These are phyloP conservation scores for Curvularia spicifera DNA, from an alignment of 2,329 filamentous ascomycete species.

Conservation along the genomic window DNA sequence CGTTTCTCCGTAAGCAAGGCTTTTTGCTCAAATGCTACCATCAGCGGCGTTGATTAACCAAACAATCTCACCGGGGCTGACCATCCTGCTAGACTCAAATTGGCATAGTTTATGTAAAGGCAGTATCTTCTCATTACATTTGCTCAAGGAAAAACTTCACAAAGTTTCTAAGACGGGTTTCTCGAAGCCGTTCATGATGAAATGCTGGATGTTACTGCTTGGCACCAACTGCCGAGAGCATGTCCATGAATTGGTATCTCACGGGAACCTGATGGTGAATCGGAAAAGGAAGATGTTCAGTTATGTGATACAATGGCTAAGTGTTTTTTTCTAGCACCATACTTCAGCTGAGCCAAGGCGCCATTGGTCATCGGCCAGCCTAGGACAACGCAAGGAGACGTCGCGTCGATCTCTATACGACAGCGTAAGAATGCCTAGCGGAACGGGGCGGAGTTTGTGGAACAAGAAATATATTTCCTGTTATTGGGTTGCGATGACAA, in stretches of 20 bases:
- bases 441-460: slow-evolving; percentile 5
- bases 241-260: not conserved
- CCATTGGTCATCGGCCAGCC: slow-evolving; percentile 24
- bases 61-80: not conserved
- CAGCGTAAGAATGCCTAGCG: slow-evolving; percentile 12
- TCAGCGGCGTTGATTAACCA: slow-evolving; percentile 7
- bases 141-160: too few relatives aligned
- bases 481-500: slow-evolving; percentile 1
- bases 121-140: too few relatives aligned
- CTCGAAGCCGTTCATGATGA: too few relatives aligned
- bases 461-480: not conserved
- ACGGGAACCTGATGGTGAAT: not conserved
- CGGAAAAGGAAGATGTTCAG: not conserved
- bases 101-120: not conserved
- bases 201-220: not conserved
- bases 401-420: slow-evolving; percentile 10
- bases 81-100: not conserved
- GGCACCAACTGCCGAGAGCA: not conserved
- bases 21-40: not conserved
- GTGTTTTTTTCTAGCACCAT: not conserved
- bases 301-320: not conserved
- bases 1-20: slow-evolving; percentile 1
- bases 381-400: slow-evolving; percentile 12
- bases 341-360: slow-evolving; percentile 17
- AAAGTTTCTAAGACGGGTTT: too few relatives aligned